A percentile compares a stretch with the other conserved stretches of the same genome.
phyloP scores from a whole-genome alignment of 805 yeast genomes.

The Schwanniomyces polymorphus region DNA sequence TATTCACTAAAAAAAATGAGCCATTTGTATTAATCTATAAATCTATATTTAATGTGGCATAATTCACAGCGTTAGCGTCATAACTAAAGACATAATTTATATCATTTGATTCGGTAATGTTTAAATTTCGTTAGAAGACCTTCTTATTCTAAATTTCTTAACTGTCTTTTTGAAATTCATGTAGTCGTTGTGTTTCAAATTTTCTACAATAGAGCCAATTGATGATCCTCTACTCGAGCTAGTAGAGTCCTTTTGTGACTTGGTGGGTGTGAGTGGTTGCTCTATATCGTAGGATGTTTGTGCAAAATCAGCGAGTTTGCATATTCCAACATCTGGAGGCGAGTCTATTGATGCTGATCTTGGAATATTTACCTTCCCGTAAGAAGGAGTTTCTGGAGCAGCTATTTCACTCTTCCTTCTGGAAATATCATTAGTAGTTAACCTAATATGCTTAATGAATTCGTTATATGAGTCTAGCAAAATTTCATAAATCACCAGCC shows the following conservation, averaged over 20 bases:
- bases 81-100: neutral
- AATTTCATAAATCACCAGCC: conserved; percentile 25
- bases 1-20: neutral
- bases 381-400: conserved; percentile 4
- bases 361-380: neutral
- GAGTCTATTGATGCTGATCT: neutral
- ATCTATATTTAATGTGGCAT: neutral
- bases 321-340: neutral
- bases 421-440: neutral
- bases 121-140: conserved; percentile 22
- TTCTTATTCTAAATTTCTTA: conserved; percentile 29
- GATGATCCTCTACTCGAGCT: conserved; percentile 26
- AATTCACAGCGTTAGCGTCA: neutral
- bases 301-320: neutral
- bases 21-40: neutral
- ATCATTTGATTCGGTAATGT: neutral
- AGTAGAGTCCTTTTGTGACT: conserved; percentile 6
- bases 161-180: conserved; percentile 26
- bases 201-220: conserved; percentile 30
- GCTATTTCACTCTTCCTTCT: conserved; percentile 13
- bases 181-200: conserved; percentile 23
- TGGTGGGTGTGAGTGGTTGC: neutral
- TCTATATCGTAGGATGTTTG: conserved; percentile 1
- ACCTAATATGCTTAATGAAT: conserved; percentile 18
- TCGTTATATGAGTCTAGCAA: conserved; percentile 32